Evolutionary conservation across 805 yeast species (phyloP), one percentile per base, ranked within the genome.

Genomic region (Cyberlindnera amylophila): DNA sequence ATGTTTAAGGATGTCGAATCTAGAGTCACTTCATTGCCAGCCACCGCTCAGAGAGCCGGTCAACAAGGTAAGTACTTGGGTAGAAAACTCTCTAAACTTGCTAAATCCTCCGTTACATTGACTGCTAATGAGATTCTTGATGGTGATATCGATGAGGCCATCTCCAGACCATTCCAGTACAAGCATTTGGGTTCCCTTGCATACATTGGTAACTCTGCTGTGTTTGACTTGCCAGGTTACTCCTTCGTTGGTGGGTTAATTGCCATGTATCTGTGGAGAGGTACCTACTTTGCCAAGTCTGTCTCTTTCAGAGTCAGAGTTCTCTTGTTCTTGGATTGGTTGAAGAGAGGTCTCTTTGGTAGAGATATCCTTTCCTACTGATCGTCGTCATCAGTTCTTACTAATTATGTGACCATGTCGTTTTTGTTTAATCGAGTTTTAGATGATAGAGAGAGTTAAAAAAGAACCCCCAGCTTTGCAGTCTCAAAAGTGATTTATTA

Each of bases 241-340:
- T 69, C 81, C 26, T 72, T 77, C 46, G 77, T 79, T 46, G 84
- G 86, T 45, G 87, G 86, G 2, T 59, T 81, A 38, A 59, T 79
- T 32, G 86, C 86, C n/a, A 77, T 81, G 80, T 81, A 81, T 57
- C 62, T 81, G 41, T 81, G 87, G 87, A 74, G 87, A 66, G 73
- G 82, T 38, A 82, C 78, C 23, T 81, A 81, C 62, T 81, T 80
- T 62, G 75, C 84, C 26, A 83, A 81, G 59, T 73, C 82, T 39
- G 86, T 81, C 31, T 75, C 83, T 45, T 59, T 77, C 54, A 71
- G 86, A 60, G 77, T 82, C 5, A 72, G 86, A 57, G 81, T 77
- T 4, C 66, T 79, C 51, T 61, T 81, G 58, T 75, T 75, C 64
- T 74, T 78, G 74, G 86, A 81, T 58, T 81, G 86, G 86, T 54